Percentiles rank a stretch among this genome's conserved stretches.
These are phyloP conservation scores for Ustilago xerochloae DNA, from an alignment of 1,284 basidiomycete species.

Conservation along the genomic window DNA sequence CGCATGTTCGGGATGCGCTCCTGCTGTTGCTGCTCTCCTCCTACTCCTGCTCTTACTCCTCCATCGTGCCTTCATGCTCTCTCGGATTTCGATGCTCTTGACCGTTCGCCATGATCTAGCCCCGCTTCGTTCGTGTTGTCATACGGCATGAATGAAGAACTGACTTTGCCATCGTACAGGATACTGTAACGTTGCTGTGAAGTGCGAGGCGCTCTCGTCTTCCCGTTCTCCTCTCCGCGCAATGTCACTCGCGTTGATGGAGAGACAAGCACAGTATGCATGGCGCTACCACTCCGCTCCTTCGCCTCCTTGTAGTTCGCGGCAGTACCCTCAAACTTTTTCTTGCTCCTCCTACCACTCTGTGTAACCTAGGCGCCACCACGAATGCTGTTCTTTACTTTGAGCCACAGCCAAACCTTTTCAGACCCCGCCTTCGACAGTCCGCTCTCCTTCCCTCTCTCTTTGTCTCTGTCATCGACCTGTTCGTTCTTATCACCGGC, in stretches of 20 bases:
- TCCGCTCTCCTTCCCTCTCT: background rate
- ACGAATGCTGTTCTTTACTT: too few relatives aligned
- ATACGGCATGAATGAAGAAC: slow-evolving; percentile 14
- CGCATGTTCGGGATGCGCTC: slow-evolving; percentile 7
- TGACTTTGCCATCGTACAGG: background rate
- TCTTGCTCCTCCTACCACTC: background rate
- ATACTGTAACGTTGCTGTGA: background rate
- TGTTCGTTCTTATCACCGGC: background rate
- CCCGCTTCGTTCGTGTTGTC: slow-evolving; percentile 25
- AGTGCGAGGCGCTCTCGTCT: background rate
- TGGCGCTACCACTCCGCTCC: slow-evolving; percentile 1
- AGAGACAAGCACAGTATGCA: background rate
- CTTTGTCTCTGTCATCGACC: background rate
- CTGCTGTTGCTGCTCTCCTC: background rate
- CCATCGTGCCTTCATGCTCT: background rate
- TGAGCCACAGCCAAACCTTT: background rate
- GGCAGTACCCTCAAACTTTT: background rate
- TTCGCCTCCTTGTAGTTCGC: background rate
- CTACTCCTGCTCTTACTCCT: background rate
- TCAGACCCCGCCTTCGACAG: background rate
- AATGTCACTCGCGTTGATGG: slow-evolving; percentile 1
- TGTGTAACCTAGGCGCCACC: background rate
- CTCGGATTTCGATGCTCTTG: background rate
- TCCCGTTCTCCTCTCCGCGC: background rate
- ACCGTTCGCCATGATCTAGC: background rate